Base-by-base conservation (phyloP, 2,329 filamentous ascomycete species). In the Scytalidium sp. region DNA sequence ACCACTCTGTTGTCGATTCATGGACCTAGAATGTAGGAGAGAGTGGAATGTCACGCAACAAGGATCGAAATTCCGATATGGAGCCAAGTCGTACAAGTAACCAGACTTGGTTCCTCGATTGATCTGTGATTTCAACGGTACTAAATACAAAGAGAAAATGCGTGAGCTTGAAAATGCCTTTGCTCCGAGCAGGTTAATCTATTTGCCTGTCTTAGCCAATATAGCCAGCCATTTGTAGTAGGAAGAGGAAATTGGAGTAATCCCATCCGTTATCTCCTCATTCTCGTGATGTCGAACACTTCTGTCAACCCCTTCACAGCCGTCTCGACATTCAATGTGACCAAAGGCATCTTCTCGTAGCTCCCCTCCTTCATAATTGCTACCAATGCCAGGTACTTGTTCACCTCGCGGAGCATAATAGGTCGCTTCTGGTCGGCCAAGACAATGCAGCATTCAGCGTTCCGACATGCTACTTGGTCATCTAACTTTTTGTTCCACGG, bases 311-410 rank as follows among this genome's bases (percentile, higher is more conserved):
- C 89, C 61, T 88, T 83, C 45, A 92, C 88, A 25, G 92, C 86
- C 0, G 89, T 85, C 61, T 90, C 86, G 2, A 93, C 87, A 60
- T 95, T 94, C 81, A 93, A 90, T 60, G 91, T 90, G 54, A 95
- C 88, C 54, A 92, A 73, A 3, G 87, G 86, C 74, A 93, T 90
- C 73, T 88, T 89, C 64, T 91, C 87, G 59, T 90, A 89, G 22
- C 85, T 88, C 48, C 88, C 88, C 64, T 93, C 88, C 66, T 87
- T 87, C 88, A 93, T 92, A 55, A 95, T 86, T 52, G 89, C 90
- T 27, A 95, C 88, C 13, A 95, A 76, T 0, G 88, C 88, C 42
- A 94, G 75, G 64, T 92, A 91, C 54, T 81, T 79, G 61, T 87
- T 84, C 15, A 87, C 84, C 70, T 88, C 84, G 19, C 84, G 74